A percentile compares a stretch with the other conserved stretches of the same genome.
These are phyloP conservation scores for Exophiala spinifera DNA, from an alignment of 2,329 filamentous ascomycete species.

Conservation along the genomic window DNA sequence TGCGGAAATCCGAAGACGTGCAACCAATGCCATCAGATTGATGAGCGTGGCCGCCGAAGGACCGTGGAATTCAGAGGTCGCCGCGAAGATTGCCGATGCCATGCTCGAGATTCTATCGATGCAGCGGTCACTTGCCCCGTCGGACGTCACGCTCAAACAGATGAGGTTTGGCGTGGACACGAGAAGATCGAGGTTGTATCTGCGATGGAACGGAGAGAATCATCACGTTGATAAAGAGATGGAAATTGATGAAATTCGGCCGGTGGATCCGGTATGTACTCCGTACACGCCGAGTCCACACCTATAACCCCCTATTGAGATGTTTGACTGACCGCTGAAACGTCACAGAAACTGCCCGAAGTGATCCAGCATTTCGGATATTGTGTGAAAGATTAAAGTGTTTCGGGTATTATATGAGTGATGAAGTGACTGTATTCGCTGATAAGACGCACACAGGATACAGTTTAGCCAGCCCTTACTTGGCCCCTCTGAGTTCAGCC, in stretches of 20 bases:
- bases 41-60: conserved; percentile 13
- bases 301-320: too few species aligned
- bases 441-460: too few species aligned
- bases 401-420: too few species aligned
- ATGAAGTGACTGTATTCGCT: too few species aligned
- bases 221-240: conserved; percentile 3
- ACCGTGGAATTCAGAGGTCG: conserved; percentile 12
- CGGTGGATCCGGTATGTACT: conserved; percentile 1
- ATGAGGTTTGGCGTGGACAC: conserved; percentile 8
- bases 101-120: conserved; percentile 11
- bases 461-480: too few species aligned
- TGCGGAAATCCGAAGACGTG: conserved; percentile 6
- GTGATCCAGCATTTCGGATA: conserved; percentile 11
- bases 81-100: conserved; percentile 13
- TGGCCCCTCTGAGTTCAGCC: too few species aligned
- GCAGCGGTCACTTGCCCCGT: background rate
- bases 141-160: conserved; percentile 4
- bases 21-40: conserved; percentile 9
- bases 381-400: background rate
- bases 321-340: background rate
- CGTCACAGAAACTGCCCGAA: background rate
- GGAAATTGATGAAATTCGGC: background rate
- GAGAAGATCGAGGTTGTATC: background rate
- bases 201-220: conserved; percentile 8
- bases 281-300: too few species aligned